Conservation (phyloP, 164 flowering plant species). For the Nymphaea thermarum region DNA sequence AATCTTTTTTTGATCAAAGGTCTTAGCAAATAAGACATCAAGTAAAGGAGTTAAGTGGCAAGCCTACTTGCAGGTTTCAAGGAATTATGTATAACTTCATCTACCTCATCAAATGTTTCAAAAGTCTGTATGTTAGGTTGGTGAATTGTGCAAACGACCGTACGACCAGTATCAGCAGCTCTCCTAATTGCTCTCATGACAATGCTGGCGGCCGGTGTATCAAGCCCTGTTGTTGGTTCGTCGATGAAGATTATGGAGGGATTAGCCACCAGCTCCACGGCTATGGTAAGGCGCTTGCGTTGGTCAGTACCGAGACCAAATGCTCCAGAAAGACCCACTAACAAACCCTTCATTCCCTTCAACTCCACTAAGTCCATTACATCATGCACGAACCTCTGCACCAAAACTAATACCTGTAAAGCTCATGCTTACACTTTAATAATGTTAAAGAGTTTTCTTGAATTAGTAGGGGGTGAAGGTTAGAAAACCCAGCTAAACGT, state of each 20-base stretch:
- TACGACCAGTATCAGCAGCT: conserved; percentile 1
- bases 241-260: conserved; percentile 2
- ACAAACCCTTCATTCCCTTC: background rate
- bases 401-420: background rate
- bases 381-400: background rate
- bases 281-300: background rate
- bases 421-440: too few species aligned
- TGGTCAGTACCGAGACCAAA: background rate
- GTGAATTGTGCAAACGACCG: conserved; percentile 1
- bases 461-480: too few species aligned
- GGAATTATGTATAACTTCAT: background rate
- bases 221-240: conserved; percentile 1
- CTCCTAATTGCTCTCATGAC: conserved; percentile 3
- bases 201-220: background rate
- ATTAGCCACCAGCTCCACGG: conserved; percentile 2
- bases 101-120: conserved; percentile 4
- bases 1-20: too few species aligned
- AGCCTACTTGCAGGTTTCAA: background rate
- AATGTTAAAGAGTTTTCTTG: too few species aligned
- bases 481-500: too few species aligned
- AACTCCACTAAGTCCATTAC: conserved; percentile 1
- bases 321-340: background rate
- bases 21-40: too few species aligned
- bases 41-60: background rate
- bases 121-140: conserved; percentile 1